These are phyloP conservation scores for Paracorniculantispora psalliotae DNA, from an alignment of 2,329 filamentous ascomycete species.

Conservation along the genomic window DNA sequence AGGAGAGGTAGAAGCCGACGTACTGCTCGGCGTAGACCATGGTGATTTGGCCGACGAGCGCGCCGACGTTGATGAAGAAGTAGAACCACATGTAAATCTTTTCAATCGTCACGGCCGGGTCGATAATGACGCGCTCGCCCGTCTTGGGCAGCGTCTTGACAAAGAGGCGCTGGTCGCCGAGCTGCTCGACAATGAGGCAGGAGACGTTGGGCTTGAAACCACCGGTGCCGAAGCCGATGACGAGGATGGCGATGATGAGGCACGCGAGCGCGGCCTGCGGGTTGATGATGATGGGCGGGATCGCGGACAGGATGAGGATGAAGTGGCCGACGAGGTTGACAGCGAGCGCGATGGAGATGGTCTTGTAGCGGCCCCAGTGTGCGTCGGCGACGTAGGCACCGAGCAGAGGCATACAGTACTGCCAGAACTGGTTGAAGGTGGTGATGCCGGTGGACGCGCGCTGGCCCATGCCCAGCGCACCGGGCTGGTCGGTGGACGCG, in stretches of 20 bases:
- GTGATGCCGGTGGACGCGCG: constrained; percentile 42
- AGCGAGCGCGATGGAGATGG: constrained; percentile 58
- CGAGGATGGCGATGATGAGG: constrained; percentile 56
- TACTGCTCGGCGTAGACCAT: constrained; percentile 73
- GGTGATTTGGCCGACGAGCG: constrained; percentile 55
- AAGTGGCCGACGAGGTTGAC: constrained; percentile 61
- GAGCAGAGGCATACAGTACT: constrained; percentile 54
- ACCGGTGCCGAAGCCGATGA: constrained; percentile 59
- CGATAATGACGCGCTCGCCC: constrained; percentile 61
- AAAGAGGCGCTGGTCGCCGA: constrained; percentile 49
- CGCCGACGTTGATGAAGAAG: constrained; percentile 66
- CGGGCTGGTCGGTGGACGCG: constrained; percentile 38
- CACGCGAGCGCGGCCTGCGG: constrained; percentile 53
- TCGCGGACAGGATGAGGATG: constrained; percentile 61
- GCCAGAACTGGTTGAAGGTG: constrained; percentile 54
- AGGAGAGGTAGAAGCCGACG: constrained; percentile 70
- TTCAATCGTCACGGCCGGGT: constrained; percentile 57
- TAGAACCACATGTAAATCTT: constrained; percentile 68
- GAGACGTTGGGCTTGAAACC: constrained; percentile 73
- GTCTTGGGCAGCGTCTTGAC: constrained; percentile 43
- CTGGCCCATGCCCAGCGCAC: constrained; percentile 55
- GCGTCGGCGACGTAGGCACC: constrained; percentile 48
- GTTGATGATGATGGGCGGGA: constrained; percentile 56
- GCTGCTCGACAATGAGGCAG: constrained; percentile 62
- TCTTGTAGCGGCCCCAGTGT: constrained; percentile 64